Base-by-base conservation (phyloP, 2,329 filamentous ascomycete genomes). In the Cordyceps sp. region DNA sequence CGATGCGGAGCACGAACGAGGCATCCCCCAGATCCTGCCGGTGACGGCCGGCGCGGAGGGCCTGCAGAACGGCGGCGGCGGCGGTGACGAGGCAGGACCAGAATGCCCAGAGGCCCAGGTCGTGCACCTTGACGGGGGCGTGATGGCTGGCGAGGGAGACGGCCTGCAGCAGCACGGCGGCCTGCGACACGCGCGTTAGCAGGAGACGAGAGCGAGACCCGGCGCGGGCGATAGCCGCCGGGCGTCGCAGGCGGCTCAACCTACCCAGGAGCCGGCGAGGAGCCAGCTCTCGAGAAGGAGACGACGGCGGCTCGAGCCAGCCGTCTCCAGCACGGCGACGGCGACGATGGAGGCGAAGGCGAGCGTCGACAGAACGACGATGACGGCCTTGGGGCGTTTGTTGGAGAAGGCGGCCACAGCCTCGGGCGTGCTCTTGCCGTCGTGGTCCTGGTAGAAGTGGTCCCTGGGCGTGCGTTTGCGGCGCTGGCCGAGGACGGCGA, bases 341-440 rank as follows among this genome's bases (percentile, higher is more conserved):
- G 66, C 59, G 32, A 78, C 50, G 2, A 75, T 77, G 10, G 67
- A 49, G 7, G 55, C 59, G 12, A 71, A 52, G 2, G 75, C 77
- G 24, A 59, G 36, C 10, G 60, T 34, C 0, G 72, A 66, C n/a
- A 69, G 61, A 4, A 71, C 22, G 5, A 71, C 46, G 28, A 80
- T 58, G 16, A 61, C 46, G 4, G 57, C 38, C 46, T 77, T 78
- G 33, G 73, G 64, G 35, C 62, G 44, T 35, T 58, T 68, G 39
- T 70, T 66, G 19, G 76, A 78, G 46, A 76, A 85, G 25, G 61
- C 61, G 16, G 63, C 62, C 32, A 73, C 48, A 2, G 73, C 72
- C 45, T 78, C 72, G 26, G 69, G 62, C 0, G 73, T 78, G 21
- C 75, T 77, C 39, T 66, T 61, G 30, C 80, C 80, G 52, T 86